phyloP scores from a whole-genome alignment of 352 stramenopile species.

The Pythium volutum region DNA sequence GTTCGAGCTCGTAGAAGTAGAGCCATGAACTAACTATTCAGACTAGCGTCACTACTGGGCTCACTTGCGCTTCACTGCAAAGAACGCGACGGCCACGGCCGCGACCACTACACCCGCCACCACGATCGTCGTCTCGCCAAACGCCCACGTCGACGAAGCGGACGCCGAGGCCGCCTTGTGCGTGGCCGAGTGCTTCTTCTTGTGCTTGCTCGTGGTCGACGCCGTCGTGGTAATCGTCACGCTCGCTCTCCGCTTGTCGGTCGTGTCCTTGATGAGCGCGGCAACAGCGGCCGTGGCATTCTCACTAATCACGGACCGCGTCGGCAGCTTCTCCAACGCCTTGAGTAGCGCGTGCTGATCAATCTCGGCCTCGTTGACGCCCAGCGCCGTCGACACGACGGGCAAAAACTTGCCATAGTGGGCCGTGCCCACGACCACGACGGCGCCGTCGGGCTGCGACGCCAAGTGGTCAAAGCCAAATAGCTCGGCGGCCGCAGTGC shows the following conservation, averaged over 20 bases:
- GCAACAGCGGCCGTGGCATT: slow-evolving; percentile 66
- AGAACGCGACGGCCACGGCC: slow-evolving; percentile 29
- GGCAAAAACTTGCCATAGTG: slow-evolving; percentile 98
- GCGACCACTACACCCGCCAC: slow-evolving; percentile 37
- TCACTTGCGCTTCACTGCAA: slow-evolving; percentile 46
- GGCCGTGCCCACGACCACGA: slow-evolving; percentile 95
- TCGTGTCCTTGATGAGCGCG: slow-evolving; percentile 56
- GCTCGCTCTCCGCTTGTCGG: slow-evolving; percentile 21
- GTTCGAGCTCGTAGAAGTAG: no score
- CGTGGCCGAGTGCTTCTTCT: slow-evolving; percentile 8
- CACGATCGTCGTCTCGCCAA: slow-evolving; percentile 4
- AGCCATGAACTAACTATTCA: no score
- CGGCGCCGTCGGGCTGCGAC: slow-evolving; percentile 51
- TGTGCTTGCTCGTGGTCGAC: not conserved
- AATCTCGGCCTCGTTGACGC: slow-evolving; percentile 58
- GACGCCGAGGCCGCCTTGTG: not conserved
- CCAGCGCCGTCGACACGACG: slow-evolving; percentile 88
- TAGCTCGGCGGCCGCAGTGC: slow-evolving; percentile 88
- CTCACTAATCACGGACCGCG: slow-evolving; percentile 50
- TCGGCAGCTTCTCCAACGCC: slow-evolving; percentile 66
- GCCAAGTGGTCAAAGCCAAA: slow-evolving; percentile 65
- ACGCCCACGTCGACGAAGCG: slow-evolving; percentile 12
- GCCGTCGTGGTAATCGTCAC: not conserved
- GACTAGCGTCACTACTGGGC: no score
- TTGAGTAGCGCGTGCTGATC: slow-evolving; percentile 77